phyloP scores from a whole-genome alignment of 2,329 filamentous ascomycete species.

The Neodidymelliopsis sp. region DNA sequence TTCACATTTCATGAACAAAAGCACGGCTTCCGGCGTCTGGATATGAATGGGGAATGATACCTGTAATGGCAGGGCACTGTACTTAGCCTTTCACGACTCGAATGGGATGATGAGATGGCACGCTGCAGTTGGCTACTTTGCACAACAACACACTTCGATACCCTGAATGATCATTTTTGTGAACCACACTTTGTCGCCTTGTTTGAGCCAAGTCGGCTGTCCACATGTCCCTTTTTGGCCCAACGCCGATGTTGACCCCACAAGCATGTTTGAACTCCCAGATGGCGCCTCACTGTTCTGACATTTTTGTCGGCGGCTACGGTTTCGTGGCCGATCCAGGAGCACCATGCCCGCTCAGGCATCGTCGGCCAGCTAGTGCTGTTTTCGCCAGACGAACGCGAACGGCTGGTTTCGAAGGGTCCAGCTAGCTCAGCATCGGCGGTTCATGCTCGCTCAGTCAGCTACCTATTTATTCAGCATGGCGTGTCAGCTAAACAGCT shows the following conservation, averaged over 20 bases:
- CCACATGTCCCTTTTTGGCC: too few species aligned
- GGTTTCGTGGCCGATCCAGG: constrained; percentile 7
- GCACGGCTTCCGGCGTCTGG: constrained; percentile 46
- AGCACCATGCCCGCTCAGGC: constrained; percentile 5
- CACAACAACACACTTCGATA: constrained; percentile 20
- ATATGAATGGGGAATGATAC: constrained; percentile 42
- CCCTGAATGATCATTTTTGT: constrained; percentile 21
- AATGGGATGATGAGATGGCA: constrained; percentile 43
- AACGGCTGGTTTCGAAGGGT: constrained; percentile 13
- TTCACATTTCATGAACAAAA: constrained; percentile 44
- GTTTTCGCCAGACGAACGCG: constrained; percentile 8
- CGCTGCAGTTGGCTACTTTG: constrained; percentile 33
- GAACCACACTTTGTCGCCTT: too few species aligned
- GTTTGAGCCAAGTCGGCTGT: too few species aligned
- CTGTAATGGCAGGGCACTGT: constrained; percentile 37
- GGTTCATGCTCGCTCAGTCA: constrained; percentile 6
- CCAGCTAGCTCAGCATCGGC: constrained; percentile 4
- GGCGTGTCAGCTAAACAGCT: constrained; percentile 21
- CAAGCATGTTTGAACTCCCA: not conserved
- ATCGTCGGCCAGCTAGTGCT: constrained; percentile 2
- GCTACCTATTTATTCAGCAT: constrained; percentile 24
- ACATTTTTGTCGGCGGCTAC: not conserved
- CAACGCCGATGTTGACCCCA: too few species aligned
- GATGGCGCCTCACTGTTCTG: constrained; percentile 7
- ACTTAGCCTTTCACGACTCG: constrained; percentile 42